A percentile compares a stretch with the other conserved stretches of the same genome.
phyloP scores from a whole-genome alignment of 306 rosid species.

The Rosa persica region DNA sequence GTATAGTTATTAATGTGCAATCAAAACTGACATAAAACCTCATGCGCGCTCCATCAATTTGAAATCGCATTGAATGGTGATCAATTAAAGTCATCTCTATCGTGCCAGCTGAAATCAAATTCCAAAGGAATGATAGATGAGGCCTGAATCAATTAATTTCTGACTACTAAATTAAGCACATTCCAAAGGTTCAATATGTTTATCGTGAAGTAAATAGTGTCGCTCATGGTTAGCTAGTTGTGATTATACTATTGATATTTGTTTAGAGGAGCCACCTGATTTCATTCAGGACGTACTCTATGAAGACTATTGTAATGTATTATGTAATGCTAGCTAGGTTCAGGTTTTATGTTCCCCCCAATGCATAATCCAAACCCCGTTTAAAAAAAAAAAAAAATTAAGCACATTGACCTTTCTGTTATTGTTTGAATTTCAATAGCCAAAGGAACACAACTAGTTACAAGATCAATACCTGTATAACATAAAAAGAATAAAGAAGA shows the following conservation, averaged over 20 bases:
- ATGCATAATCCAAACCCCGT: too few species aligned
- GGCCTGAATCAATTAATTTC: too few species aligned
- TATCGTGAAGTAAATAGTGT: too few species aligned
- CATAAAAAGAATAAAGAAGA: neutral
- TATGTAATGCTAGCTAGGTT: too few species aligned
- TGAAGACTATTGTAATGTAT: too few species aligned
- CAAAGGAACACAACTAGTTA: neutral
- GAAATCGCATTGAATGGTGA: neutral
- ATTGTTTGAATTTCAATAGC: constrained; percentile 1
- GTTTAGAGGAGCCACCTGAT: too few species aligned
- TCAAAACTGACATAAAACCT: neutral
- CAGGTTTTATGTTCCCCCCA: too few species aligned
- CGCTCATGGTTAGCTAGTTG: too few species aligned
- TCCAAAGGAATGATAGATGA: neutral
- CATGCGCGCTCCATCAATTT: neutral
- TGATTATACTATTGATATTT: too few species aligned
- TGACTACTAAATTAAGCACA: neutral
- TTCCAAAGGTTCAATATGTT: too few species aligned
- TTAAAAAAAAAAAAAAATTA: too few species aligned
- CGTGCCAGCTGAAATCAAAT: neutral
- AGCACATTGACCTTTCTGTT: neutral
- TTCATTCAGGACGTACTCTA: too few species aligned
- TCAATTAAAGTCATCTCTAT: neutral
- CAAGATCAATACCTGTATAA: neutral
- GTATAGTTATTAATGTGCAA: neutral